Base-by-base conservation (phyloP, 148 eudicot species). In the Nepenthes gracilis region DNA sequence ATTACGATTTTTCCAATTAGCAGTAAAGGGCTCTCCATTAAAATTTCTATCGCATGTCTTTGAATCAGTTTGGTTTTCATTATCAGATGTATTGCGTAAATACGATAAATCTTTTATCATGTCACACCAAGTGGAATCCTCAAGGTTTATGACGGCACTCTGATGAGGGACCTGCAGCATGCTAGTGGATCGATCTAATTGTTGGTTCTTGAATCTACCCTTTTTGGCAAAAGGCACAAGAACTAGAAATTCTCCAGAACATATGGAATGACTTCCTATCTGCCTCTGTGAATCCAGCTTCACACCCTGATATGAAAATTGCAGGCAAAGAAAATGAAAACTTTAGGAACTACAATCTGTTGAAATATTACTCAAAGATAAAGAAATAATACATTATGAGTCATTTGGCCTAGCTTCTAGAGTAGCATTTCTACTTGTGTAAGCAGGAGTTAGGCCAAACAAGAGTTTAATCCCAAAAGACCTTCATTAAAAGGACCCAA, bases 161-260 rank as follows among this genome's bases (percentile, higher is more conserved):
- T 72, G 66, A 35, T 47, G 65, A 63, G 60, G 54, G 53, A 64
- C 65, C 49, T 55, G 59, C 5, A 38, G 37, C 36, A 64, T 63
- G 43, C 58, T 53, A 1, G 47, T 71, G 61, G 70, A 45, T 59
- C 56, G 70, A 64, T 71, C 71, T 54, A 63, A 36, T 54, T 72
- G 77, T 12, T 73, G 62, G 60, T 12, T 56, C 48, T 62, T 71
- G 58, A 68, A 66, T 59, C 63, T 59, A 56, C 55, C 64, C 75
- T 82, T 93, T 72, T 82, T 93, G 33, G 72, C 63, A 70, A 77
- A 88, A 9, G 98, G 98, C 67, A 88, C 73, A 52, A 88, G 72
- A 62, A 86, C 84, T 11, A 88, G 47, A 70, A 88, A 88, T 2
- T 85, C 96, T 33, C 80, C 81, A 5, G 71, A 36, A 6, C 57